Conservation (phyloP, 352 stramenopile genomes). For the Globisporangium cylindrosporum region DNA sequence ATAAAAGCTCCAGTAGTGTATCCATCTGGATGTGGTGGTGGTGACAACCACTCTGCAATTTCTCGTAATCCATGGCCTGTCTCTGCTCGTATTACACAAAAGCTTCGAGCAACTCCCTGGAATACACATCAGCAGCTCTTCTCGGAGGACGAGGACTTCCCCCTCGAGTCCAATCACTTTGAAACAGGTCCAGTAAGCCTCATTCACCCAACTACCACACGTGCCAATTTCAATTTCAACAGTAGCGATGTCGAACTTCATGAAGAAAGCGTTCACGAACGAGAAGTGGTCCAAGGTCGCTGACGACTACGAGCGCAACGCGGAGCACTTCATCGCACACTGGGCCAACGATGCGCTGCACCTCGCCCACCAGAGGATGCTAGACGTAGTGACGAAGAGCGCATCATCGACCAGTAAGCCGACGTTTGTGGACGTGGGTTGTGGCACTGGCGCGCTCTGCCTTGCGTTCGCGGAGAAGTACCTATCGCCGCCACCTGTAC, state of each 20-base stretch:
- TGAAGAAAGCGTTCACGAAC: background rate
- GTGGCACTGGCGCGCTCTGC: background rate
- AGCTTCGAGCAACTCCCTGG: too few species aligned
- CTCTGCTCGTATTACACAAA: too few species aligned
- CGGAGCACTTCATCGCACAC: background rate
- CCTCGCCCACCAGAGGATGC: background rate
- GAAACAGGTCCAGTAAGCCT: too few species aligned
- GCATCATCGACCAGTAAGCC: background rate
- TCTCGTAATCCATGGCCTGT: too few species aligned
- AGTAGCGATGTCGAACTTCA: background rate
- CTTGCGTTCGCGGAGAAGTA: background rate
- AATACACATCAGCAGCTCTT: too few species aligned
- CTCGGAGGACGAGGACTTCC: too few species aligned
- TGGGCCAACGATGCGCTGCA: background rate
- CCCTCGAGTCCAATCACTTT: too few species aligned
- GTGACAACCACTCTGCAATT: too few species aligned
- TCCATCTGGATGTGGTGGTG: too few species aligned
- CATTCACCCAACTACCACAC: too few species aligned
- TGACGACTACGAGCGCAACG: background rate
- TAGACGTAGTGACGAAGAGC: background rate
- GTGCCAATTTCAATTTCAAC: background rate
- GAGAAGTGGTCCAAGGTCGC: background rate
- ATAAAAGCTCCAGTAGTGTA: too few species aligned
- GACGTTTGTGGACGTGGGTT: background rate
- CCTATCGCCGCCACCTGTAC: background rate